Evolutionary conservation across 257 asterid genomes (phyloP), one percentile per base, ranked within the genome.

Genomic region (Voacanga thouarsii): DNA sequence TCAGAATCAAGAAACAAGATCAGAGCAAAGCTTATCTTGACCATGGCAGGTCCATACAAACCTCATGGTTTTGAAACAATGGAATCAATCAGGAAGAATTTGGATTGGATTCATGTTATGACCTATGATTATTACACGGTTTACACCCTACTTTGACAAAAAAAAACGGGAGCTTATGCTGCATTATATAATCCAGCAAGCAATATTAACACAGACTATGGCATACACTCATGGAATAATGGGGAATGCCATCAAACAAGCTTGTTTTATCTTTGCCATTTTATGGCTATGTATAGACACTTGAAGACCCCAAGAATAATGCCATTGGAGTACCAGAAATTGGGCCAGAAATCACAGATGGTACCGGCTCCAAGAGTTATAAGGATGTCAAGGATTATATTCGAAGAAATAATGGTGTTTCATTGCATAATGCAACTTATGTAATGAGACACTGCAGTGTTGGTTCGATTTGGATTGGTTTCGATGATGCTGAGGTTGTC

Each of bases 401-500:
- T n/a, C n/a, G n/a, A n/a, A n/a, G n/a, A n/a, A n/a, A n/a, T n/a
- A n/a, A n/a, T n/a, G n/a, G n/a, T n/a, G n/a, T n/a, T n/a, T n/a
- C n/a, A n/a, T n/a, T n/a, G n/a, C n/a, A n/a, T n/a, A n/a, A n/a
- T n/a, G n/a, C n/a, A n/a, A n/a, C n/a, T n/a, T n/a, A n/a, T n/a
- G n/a, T n/a, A n/a, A n/a, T n/a, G n/a, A n/a, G n/a, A n/a, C n/a
- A 79, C 61, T 44, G 80, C 19, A 73, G 69, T 4, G 39, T 57
- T 63, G 84, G 77, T 28, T 63, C 81, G 37, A 23, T 57, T 23
- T 86, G 89, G 89, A 83, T 83, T 33, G 77, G 79, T 64, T 86
- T 47, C 24, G 89, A 86, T 63, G 89, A 77, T 43, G 87, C 77
- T 0, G 89, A 85, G 59, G 85, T 81, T 23, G 37, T 86, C 37